A percentile compares a stretch with the other conserved stretches of the same genome.
phyloP scores from a whole-genome alignment of 2,329 filamentous ascomycete species.

The Chaetomiaceae sp. region DNA sequence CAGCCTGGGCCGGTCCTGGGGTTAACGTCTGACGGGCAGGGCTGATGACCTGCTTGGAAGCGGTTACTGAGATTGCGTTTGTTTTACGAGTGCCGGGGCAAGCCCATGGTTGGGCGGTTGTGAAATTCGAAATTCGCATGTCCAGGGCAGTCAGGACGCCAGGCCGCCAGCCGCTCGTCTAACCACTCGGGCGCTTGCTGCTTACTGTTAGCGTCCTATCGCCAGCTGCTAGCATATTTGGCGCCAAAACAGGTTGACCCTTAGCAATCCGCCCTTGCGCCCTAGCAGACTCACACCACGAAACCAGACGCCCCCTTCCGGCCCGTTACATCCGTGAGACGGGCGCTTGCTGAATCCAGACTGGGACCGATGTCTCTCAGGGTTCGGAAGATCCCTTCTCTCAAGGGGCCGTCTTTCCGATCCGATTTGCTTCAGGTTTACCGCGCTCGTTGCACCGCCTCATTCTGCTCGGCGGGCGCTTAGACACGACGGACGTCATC shows the following conservation, averaged over 20 bases:
- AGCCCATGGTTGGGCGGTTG: constrained; percentile 17
- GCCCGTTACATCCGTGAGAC: neutral
- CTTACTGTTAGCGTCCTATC: neutral
- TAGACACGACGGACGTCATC: neutral
- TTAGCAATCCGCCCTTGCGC: neutral
- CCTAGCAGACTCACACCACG: neutral
- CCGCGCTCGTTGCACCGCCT: constrained; percentile 10
- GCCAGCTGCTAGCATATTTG: too few relatives aligned
- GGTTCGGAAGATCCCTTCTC: constrained; percentile 1
- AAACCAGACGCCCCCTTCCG: neutral
- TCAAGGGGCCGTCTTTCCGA: neutral
- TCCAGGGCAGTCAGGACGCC: constrained; percentile 3
- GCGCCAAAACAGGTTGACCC: too few relatives aligned
- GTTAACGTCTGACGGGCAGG: constrained; percentile 11
- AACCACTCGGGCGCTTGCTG: too few relatives aligned
- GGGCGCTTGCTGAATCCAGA: constrained; percentile 11
- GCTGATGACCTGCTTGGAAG: constrained; percentile 12
- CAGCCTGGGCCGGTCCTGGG: too few relatives aligned
- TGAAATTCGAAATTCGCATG: neutral
- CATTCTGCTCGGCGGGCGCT: constrained; percentile 7
- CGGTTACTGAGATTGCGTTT: constrained; percentile 19
- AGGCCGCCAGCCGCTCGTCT: constrained; percentile 16
- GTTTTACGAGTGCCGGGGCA: constrained; percentile 12
- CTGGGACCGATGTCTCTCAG: neutral
- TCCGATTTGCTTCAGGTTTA: constrained; percentile 10